Evolutionary conservation across 306 rosid species (phyloP).

Genomic region (Dryas octopetala): DNA sequence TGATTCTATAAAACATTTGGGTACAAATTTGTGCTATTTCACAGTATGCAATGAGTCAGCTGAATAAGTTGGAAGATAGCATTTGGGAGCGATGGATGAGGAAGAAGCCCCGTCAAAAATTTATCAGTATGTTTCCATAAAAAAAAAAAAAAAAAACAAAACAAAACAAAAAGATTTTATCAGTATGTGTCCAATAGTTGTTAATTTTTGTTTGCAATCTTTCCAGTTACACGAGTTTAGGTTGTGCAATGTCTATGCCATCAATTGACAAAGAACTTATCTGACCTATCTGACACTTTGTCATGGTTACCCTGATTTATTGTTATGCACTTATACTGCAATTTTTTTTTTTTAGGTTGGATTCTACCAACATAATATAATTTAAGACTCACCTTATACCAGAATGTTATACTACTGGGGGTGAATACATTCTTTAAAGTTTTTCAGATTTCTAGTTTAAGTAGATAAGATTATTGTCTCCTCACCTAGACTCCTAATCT

Average conservation of each 20-base stretch:
- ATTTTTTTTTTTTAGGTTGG: too few relatives aligned
- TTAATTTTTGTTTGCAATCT: conserved; percentile 12
- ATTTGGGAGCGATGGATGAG: conserved; percentile 88
- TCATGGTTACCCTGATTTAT: too few relatives aligned
- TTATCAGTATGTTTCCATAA: conserved; percentile 47
- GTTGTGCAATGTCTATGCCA: not conserved
- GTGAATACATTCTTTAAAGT: too few relatives aligned
- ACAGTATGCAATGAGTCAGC: conserved; percentile 87
- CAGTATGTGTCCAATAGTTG: conserved; percentile 46
- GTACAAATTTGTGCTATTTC: conserved; percentile 31
- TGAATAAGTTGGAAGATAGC: conserved; percentile 93
- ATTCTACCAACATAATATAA: too few relatives aligned
- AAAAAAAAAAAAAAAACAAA: too few relatives aligned
- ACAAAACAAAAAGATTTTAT: not conserved
- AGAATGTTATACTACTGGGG: too few relatives aligned
- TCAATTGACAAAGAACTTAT: not conserved
- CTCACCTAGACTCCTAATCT: too few relatives aligned
- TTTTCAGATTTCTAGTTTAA: too few relatives aligned
- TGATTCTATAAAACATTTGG: conserved; percentile 4
- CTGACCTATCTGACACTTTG: too few relatives aligned
- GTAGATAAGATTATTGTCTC: too few relatives aligned
- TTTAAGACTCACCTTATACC: too few relatives aligned
- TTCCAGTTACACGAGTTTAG: conserved; percentile 3
- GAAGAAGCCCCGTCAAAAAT: conserved; percentile 59
- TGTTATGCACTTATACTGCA: too few relatives aligned